Conservation (phyloP, 768 basidiomycete genomes). For the Gloeopeniophorella convolvens region DNA sequence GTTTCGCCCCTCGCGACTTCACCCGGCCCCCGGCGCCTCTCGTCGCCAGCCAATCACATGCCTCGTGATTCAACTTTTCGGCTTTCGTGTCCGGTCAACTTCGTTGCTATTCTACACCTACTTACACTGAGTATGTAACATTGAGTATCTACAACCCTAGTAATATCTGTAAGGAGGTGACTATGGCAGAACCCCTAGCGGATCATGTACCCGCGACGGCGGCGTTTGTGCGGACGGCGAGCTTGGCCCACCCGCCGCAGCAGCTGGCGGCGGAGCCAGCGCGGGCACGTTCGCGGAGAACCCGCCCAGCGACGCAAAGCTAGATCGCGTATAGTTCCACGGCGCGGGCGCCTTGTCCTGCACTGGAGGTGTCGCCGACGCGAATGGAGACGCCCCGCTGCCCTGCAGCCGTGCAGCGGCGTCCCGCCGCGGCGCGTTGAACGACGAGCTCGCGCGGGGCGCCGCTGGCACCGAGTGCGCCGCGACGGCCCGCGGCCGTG, state of each 20-base stretch:
- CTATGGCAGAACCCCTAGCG: slow-evolving; percentile 26
- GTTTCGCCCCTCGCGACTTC: not conserved
- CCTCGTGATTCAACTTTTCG: slow-evolving; percentile 1
- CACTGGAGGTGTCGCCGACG: slow-evolving; percentile 12
- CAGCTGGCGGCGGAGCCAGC: slow-evolving; percentile 45
- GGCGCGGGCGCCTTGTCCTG: slow-evolving; percentile 34
- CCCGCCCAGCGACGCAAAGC: slow-evolving; percentile 31
- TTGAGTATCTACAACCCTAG: too few relatives aligned
- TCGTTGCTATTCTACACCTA: too few relatives aligned
- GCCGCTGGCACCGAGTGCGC: slow-evolving; percentile 17
- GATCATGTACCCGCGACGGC: slow-evolving; percentile 23
- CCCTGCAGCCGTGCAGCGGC: slow-evolving; percentile 6
- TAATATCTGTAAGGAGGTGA: too few relatives aligned
- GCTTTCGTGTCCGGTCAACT: not conserved
- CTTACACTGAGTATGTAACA: too few relatives aligned
- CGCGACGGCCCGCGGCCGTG: slow-evolving; percentile 14
- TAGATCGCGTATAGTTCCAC: slow-evolving; percentile 53
- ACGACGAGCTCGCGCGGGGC: slow-evolving; percentile 14
- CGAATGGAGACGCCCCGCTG: slow-evolving; percentile 16
- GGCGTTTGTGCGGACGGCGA: slow-evolving; percentile 21
- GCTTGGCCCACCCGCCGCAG: slow-evolving; percentile 9
- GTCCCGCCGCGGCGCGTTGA: slow-evolving; percentile 16
- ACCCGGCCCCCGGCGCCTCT: not conserved
- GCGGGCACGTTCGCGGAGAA: slow-evolving; percentile 32
- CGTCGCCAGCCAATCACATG: slow-evolving; percentile 17